phyloP scores from a whole-genome alignment of 2,329 filamentous ascomycete species.

The Dothideomycetes sp. region DNA sequence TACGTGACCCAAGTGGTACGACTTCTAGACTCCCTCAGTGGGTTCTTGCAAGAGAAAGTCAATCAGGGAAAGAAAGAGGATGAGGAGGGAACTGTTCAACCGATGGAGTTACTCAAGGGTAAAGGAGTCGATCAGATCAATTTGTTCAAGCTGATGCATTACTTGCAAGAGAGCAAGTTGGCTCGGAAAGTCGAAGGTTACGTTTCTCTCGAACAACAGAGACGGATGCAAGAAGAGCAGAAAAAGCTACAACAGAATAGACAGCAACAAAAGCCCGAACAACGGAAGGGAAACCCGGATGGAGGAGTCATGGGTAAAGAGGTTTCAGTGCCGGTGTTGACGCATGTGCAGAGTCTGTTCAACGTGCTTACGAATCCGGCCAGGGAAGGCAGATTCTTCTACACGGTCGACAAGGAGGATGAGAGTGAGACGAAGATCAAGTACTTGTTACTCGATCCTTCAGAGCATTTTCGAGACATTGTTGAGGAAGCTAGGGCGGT shows the following conservation, averaged over 20 bases:
- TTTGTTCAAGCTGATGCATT: constrained; percentile 75
- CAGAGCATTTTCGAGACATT: constrained; percentile 81
- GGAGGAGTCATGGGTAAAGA: constrained; percentile 16
- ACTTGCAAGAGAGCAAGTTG: constrained; percentile 84
- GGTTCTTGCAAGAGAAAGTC: constrained; percentile 53
- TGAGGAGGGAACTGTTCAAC: constrained; percentile 58
- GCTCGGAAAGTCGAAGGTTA: constrained; percentile 94
- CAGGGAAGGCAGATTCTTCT: constrained; percentile 53
- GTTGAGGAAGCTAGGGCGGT: constrained; percentile 77
- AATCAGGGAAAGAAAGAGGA: constrained; percentile 24
- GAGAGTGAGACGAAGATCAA: constrained; percentile 44
- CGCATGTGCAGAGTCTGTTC: constrained; percentile 61
- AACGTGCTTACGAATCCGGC: constrained; percentile 79
- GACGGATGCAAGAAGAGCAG: too few species aligned
- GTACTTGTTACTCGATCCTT: constrained; percentile 85
- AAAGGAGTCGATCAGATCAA: constrained; percentile 96
- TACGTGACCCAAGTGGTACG: constrained; percentile 83
- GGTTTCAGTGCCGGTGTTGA: constrained; percentile 45
- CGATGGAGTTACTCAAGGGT: constrained; percentile 63
- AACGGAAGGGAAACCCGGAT: constrained; percentile 4
- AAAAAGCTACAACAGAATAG: too few species aligned
- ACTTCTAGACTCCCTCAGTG: constrained; percentile 67
- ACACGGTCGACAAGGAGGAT: constrained; percentile 37
- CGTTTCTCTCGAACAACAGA: constrained; percentile 43
- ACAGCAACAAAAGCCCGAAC: not conserved